Evolutionary conservation across 176 grass and related monocot species (phyloP), one percentile per base, ranked within the genome.

Genomic region (Calamus simplicifolius): DNA sequence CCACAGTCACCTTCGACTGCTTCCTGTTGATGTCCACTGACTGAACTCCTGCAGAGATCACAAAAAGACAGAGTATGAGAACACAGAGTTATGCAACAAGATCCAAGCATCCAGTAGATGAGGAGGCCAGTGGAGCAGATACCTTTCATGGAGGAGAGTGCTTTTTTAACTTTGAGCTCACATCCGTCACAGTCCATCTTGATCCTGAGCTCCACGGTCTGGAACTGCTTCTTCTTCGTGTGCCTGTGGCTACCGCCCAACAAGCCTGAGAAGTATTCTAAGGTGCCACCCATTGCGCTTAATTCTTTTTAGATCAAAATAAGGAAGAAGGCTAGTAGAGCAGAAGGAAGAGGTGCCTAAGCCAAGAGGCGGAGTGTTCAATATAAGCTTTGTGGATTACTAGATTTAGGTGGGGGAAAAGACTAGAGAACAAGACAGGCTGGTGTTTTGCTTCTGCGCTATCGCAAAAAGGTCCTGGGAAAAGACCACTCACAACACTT

Each of bases 181-280:
- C 90, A 95, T 50, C 85, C 85, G 8, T 95, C 85, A 55, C 90
- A 95, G 69, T 95, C 90, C 90, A 95, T 84, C 66, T 67, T 52
- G 59, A 95, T 82, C 85, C 59, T 89, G 51, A 95, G 80, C 75
- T 95, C 90, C 74, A 95, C 85, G 23, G 85, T 89, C 75, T 89
- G 85, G 57, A 95, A 86, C 79, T 95, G 90, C 69, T 67, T 95
- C 74, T 76, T 80, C 79, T 73, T 86, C 77, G 76, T 89, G 73
- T 85, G 70, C 52, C 62, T 75, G 59, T 69, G 68, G 2, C 67
- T 17, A 27, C 67, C 8, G 68, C 76, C 80, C 4, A 89, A 62
- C 38, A 89, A 76, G 16, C 79, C 68, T 4, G 82, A 83, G 61
- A 95, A 28, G 62, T 76, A 89, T 16, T 95, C 74, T 26, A 89